A percentile compares a stretch with the other conserved stretches of the same genome.
phyloP scores from a whole-genome alignment of 495 filamentous ascomycete species.

The Tuber umbilicatum region DNA sequence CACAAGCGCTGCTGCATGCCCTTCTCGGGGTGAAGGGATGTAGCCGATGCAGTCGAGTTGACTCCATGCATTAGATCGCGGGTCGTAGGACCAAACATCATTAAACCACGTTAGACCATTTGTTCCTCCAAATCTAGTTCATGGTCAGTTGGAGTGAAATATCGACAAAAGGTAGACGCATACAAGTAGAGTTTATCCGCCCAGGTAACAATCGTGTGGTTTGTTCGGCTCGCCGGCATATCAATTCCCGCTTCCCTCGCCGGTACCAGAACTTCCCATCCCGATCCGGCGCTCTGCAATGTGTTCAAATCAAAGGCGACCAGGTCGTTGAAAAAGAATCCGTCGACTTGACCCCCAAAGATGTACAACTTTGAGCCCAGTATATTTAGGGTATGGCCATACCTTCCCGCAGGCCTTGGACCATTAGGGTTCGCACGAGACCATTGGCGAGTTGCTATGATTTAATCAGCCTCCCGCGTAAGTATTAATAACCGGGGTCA shows the following conservation, averaged over 20 bases:
- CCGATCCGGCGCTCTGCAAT: constrained; percentile 75
- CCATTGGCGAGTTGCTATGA: constrained; percentile 90
- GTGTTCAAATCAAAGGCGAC: constrained; percentile 94
- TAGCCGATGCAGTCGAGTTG: constrained; percentile 94
- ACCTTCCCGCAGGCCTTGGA: constrained; percentile 76
- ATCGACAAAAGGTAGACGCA: constrained; percentile 43
- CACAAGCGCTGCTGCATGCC: constrained; percentile 86
- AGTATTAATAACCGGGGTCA: background rate
- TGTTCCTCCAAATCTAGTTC: constrained; percentile 80
- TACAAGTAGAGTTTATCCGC: constrained; percentile 92
- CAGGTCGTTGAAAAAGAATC: constrained; percentile 97
- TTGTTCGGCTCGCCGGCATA: constrained; percentile 86
- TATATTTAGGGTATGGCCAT: constrained; percentile 94
- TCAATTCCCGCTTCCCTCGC: constrained; percentile 64
- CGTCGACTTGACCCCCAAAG: constrained; percentile 96
- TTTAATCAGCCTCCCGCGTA: background rate
- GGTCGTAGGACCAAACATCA: constrained; percentile 95
- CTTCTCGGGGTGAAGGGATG: constrained; percentile 87
- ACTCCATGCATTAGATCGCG: constrained; percentile 70
- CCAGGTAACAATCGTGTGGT: constrained; percentile 86
- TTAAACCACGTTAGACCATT: constrained; percentile 96
- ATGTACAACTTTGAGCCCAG: constrained; percentile 93
- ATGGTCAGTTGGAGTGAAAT: constrained; percentile 32
- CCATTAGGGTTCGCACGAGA: constrained; percentile 82
- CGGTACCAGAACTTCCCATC: constrained; percentile 83